Conservation (phyloP, 1,284 basidiomycete genomes). For the Vanrija sp. region DNA sequence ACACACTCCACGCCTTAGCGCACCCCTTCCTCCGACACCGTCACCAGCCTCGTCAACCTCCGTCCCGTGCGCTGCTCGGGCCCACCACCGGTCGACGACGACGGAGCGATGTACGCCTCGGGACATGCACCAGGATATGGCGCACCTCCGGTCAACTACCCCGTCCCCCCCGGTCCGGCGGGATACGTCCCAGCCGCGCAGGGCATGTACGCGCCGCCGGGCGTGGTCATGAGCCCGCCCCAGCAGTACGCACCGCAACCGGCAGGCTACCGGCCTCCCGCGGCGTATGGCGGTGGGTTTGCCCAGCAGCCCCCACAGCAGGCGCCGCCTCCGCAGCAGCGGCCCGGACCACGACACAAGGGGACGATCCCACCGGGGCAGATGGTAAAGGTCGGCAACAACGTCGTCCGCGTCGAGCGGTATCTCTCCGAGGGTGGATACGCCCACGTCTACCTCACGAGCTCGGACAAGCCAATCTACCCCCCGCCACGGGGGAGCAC, state of each 20-base stretch:
- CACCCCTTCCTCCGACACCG: no score
- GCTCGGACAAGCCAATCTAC: conserved; percentile 77
- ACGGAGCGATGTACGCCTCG: conserved; percentile 4
- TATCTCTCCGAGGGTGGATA: conserved; percentile 98
- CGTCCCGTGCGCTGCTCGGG: neutral
- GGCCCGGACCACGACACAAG: conserved; percentile 34
- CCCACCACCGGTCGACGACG: neutral
- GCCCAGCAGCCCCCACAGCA: neutral
- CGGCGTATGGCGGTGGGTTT: neutral
- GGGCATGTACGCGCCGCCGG: neutral
- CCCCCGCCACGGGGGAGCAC: conserved; percentile 24
- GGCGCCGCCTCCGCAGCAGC: conserved; percentile 6
- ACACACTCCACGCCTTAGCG: no score
- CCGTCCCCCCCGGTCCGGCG: conserved; percentile 23
- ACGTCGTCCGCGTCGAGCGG: conserved; percentile 76
- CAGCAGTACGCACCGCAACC: conserved; percentile 3
- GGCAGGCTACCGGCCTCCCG: neutral
- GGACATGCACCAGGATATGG: conserved; percentile 26
- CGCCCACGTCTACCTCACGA: conserved; percentile 95
- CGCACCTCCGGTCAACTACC: conserved; percentile 24
- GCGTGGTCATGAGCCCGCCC: neutral
- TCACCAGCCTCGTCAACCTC: neutral
- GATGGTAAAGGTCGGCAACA: conserved; percentile 82
- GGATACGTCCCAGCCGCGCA: conserved; percentile 8
- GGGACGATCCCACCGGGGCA: conserved; percentile 64